phyloP scores from a whole-genome alignment of 306 rosid species.

The Astragalus glycyphyllos region DNA sequence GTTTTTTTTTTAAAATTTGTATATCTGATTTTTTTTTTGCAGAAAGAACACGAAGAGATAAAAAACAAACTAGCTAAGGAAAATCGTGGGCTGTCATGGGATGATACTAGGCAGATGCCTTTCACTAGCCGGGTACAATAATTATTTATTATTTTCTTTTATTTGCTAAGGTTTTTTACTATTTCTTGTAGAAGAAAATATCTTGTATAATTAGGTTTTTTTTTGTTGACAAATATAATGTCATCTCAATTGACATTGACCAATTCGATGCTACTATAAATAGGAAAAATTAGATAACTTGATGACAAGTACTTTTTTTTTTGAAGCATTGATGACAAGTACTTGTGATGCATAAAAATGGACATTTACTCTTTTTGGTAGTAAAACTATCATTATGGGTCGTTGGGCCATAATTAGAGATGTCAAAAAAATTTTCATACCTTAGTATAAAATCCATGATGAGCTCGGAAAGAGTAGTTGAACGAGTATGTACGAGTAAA shows the following conservation, averaged over 20 bases:
- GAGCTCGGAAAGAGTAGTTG: too few species aligned
- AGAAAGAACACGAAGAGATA: conserved; percentile 87
- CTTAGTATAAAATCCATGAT: too few species aligned
- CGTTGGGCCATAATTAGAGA: too few species aligned
- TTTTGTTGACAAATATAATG: neutral
- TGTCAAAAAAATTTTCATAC: too few species aligned
- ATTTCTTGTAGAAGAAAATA: too few species aligned
- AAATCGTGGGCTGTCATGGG: conserved; percentile 78
- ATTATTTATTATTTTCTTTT: neutral
- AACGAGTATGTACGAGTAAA: too few species aligned
- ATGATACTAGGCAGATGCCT: conserved; percentile 76
- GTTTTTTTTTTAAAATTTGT: neutral
- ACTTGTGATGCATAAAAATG: neutral
- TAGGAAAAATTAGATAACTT: neutral
- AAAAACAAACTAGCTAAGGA: conserved; percentile 40
- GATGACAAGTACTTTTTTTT: neutral
- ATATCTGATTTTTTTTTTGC: conserved; percentile 8
- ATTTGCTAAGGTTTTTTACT: neutral
- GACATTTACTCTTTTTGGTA: neutral
- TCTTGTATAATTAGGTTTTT: too few species aligned
- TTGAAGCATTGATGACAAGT: neutral
- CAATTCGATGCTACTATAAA: conserved; percentile 7
- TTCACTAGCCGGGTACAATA: conserved; percentile 62
- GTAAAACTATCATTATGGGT: too few species aligned
- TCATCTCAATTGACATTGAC: neutral